Evolutionary conservation across 2,329 filamentous ascomycete genomes (phyloP).

Genomic region (Rhynchosporium agropyri): DNA sequence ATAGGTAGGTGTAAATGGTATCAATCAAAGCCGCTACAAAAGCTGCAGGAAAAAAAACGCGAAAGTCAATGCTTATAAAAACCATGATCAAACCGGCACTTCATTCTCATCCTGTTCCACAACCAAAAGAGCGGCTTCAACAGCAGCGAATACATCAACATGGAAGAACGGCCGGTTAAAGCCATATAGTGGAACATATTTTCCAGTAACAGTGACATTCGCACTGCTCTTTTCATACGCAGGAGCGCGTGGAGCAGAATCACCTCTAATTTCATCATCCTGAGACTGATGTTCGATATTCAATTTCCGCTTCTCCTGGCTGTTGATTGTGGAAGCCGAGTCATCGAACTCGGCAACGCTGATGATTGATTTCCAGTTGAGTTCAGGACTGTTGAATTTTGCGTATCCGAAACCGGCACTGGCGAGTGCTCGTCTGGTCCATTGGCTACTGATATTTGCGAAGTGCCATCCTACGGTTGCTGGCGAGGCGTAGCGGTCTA

Average conservation of each 20-base stretch:
- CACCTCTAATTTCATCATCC: conserved; percentile 30
- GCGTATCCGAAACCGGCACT: conserved; percentile 89
- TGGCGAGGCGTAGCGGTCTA: conserved; percentile 81
- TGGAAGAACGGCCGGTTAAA: conserved; percentile 92
- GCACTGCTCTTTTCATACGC: conserved; percentile 8
- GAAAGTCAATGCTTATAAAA: neutral
- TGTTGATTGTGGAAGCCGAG: conserved; percentile 66
- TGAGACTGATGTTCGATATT: conserved; percentile 56
- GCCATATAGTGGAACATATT: conserved; percentile 72
- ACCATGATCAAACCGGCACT: neutral
- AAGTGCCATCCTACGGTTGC: conserved; percentile 93
- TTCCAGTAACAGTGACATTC: conserved; percentile 31
- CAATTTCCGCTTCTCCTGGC: conserved; percentile 58
- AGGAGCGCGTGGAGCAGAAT: conserved; percentile 37
- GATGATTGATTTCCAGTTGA: conserved; percentile 89
- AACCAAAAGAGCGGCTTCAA: conserved; percentile 85
- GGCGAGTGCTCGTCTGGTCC: conserved; percentile 89
- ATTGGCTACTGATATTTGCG: conserved; percentile 86
- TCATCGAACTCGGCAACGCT: conserved; percentile 86
- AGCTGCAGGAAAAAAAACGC: neutral
- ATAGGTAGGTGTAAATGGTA: neutral
- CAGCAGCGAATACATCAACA: conserved; percentile 83
- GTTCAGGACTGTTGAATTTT: conserved; percentile 44
- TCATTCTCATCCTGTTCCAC: conserved; percentile 57
- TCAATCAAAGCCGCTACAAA: neutral